phyloP scores from a whole-genome alignment of 345 rosid genomes.

The Carallia brachiata region DNA sequence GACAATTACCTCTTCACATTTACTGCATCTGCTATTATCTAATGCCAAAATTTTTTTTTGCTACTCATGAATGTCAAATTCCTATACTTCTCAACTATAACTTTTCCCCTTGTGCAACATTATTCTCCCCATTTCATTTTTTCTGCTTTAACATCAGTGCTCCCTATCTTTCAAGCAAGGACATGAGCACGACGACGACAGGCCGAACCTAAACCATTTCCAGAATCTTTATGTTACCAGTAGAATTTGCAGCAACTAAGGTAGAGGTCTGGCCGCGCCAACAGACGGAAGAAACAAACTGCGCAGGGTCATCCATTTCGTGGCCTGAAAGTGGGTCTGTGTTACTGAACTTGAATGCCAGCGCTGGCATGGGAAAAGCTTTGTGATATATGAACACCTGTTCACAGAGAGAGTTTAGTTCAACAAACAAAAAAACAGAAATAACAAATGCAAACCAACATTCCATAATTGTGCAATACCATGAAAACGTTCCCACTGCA shows the following conservation, averaged over 20 bases:
- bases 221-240: conserved; percentile 81
- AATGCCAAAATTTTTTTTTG: conserved; percentile 33
- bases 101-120: conserved; percentile 16
- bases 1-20: conserved; percentile 12
- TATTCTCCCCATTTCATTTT: background rate
- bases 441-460: background rate
- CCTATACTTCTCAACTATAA: conserved; percentile 22
- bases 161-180: background rate
- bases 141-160: background rate
- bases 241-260: conserved; percentile 82
- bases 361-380: conserved; percentile 95
- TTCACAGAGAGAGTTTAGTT: conserved; percentile 1
- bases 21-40: conserved; percentile 29
- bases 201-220: conserved; percentile 59
- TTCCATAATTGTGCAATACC: background rate
- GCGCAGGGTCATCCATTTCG: conserved; percentile 58
- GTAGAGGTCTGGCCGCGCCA: conserved; percentile 84
- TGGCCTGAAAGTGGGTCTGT: conserved; percentile 56
- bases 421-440: background rate
- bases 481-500: background rate
- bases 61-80: background rate
- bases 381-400: conserved; percentile 93
- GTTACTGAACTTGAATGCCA: conserved; percentile 70
- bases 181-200: background rate
- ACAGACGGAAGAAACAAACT: conserved; percentile 83